Evolutionary conservation across 139 green algal species (phyloP), one percentile per base, ranked within the genome.

Genomic region (Pycnococcus provasolii): DNA sequence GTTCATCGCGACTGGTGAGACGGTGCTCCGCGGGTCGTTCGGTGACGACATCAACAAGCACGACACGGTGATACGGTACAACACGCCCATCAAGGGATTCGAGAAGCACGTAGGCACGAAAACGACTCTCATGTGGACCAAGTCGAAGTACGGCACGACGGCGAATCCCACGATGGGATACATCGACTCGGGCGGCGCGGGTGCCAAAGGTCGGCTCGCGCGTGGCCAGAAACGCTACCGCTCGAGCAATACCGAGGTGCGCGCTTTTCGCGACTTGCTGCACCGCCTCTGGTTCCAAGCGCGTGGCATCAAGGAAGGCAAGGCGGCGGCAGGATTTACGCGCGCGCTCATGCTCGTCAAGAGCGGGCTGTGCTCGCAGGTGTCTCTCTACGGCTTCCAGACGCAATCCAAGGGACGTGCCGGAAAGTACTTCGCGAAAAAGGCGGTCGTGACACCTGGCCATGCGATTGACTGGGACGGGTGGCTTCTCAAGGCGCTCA

Each of bases 11-110:
- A 42, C 26, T 13, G 57, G 57, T 13, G 57, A 63, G 9, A 63
- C 11, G 15, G n/a, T 63, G 15, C 57, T 63, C 15, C 9, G 15
- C 8, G 57, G 9, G 8, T 9, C 9, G 57, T 63, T 7, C 6
- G 63, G 63, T 37, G 63, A 15, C 5, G 7, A 41, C 44, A 70
- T 70, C n/a, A 45, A 70, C 63, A 40, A 42, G 42, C 63, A 70
- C 48, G 63, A 70, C 63, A 70, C 63, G 44, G 63, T 70, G 7
- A 61, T 70, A 37, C 46, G 63, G 15, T 62, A 70, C 63, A 70
- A 70, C 63, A 61, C 63, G 43, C 63, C 63, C 15, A 67, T 70
- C 45, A 62, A 62, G 48, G 48, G 48, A 13, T 70, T 50, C 37
- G 63, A 61, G 13, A 61, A 37, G 63, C 63, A 70, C 44, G 63